Evolutionary conservation across 2,329 filamentous ascomycete species (phyloP), one percentile per base, ranked within the genome.

Genomic region (Dactylella cylindrospora): DNA sequence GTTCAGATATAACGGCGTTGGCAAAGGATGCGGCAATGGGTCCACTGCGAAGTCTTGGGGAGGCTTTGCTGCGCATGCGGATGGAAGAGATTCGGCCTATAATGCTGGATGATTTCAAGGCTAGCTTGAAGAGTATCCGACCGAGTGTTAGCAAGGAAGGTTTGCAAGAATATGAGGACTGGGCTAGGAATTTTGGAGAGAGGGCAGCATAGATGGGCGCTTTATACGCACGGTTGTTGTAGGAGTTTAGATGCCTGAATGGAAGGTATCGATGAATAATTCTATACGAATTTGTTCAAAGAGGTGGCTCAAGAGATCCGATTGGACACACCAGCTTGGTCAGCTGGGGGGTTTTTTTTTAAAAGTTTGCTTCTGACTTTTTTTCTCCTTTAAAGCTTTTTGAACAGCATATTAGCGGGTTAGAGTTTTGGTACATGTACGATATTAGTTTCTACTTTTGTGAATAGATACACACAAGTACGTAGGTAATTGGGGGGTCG

Each of bases 11-110:
- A 66, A 97, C 93, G 17, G 90, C 93, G 1, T 77, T 98, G 6
- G 93, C 93, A 5, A 98, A 98, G 74, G 93, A 98, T 71, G 93
- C 93, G 6, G 93, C 93, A 2, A 98, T 98, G 93, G 91, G 93
- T 0, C 93, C 93, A 0, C 76, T 98, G 9, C 82, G 93, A 25
- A 91, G 89, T 47, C 77, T 97, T 2, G 93, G 93, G 20, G 93
- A 97, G 72, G 88, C 86, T 32, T 76, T 98, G 23, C 78, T 98
- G 26, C 84, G 88, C 66, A 97, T 94, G 79, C 87, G 86, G 0
- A 95, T 93, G 81, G 93, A 98, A 64, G 83, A 97, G 67, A 97
- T 98, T 67, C 80, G 90, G 9, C 85, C 90, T 0, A 97, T 98
- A 62, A 80, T 80, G 47, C 80, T 95, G 51, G 72, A 78, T 31